These are phyloP conservation scores for Theobroma grandiflorum DNA, from an alignment of 441 rosid species.

Conservation along the genomic window DNA sequence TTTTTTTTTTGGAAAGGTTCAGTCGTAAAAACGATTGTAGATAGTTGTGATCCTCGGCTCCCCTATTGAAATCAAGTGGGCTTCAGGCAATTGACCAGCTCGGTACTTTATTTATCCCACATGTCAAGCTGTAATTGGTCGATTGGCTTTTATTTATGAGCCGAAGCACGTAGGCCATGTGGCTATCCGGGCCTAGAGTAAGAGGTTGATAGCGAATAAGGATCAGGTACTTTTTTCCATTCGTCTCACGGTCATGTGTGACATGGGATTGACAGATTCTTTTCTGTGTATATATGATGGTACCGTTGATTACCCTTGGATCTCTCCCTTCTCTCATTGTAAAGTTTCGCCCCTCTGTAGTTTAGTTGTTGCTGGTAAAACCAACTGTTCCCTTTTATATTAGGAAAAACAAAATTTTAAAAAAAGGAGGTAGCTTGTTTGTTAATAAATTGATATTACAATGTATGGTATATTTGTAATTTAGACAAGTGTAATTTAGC, in stretches of 20 bases:
- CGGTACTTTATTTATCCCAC: neutral
- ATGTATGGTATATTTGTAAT: neutral
- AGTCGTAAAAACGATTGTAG: slow-evolving; percentile 19
- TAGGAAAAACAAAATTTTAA: too few species aligned
- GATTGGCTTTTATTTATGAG: neutral
- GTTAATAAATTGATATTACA: too few species aligned
- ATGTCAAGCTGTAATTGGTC: slow-evolving; percentile 28
- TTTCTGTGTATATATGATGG: neutral
- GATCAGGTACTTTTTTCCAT: neutral
- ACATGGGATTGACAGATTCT: neutral
- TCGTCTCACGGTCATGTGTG: slow-evolving; percentile 2
- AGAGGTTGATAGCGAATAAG: neutral
- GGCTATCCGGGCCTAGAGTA: neutral
- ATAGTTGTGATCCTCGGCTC: slow-evolving; percentile 17
- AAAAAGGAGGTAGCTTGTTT: too few species aligned
- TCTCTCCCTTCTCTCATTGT: neutral
- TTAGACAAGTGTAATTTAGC: neutral
- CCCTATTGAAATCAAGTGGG: slow-evolving; percentile 17
- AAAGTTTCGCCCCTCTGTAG: neutral
- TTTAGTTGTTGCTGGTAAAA: neutral
- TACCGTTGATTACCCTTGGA: neutral
- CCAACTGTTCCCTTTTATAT: too few species aligned
- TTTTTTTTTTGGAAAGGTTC: neutral
- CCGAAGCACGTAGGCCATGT: slow-evolving; percentile 18
- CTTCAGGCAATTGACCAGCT: slow-evolving; percentile 12